These are phyloP conservation scores for Spinellus fusiger DNA, from an alignment of 192 early-diverging fungal genomes.

Conservation along the genomic window DNA sequence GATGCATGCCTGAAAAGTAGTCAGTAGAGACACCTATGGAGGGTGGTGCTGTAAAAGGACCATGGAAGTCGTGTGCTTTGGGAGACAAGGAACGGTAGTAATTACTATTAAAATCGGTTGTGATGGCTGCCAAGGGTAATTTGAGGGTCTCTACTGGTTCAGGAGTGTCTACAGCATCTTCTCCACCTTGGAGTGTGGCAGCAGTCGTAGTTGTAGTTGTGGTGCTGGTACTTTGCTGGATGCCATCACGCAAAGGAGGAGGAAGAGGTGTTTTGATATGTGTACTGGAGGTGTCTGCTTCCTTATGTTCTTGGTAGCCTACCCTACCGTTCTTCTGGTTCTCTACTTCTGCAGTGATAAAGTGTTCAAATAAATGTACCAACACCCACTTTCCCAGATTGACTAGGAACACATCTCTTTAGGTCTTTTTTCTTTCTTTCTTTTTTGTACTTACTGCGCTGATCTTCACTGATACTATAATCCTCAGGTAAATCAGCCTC, in stretches of 20 bases:
- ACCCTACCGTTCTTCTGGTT: neutral
- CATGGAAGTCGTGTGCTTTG: conserved; percentile 14
- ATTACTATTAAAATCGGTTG: conserved; percentile 6
- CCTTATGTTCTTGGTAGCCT: neutral
- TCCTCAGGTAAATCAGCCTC: conserved; percentile 53
- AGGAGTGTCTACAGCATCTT: neutral
- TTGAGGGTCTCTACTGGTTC: conserved; percentile 7
- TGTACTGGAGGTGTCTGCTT: no score
- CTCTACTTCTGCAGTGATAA: conserved; percentile 34
- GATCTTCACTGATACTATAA: conserved; percentile 57
- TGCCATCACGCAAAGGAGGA: no score
- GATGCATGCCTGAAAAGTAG: conserved; percentile 31
- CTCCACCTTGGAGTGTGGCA: neutral
- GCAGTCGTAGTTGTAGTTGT: neutral
- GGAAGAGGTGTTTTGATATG: no score
- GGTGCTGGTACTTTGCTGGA: no score
- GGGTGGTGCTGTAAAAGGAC: conserved; percentile 33
- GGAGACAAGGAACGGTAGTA: conserved; percentile 6
- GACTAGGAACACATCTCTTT: conserved; percentile 39
- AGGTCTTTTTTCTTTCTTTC: neutral
- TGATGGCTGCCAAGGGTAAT: conserved; percentile 15
- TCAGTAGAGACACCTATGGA: conserved; percentile 9
- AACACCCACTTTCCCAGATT: conserved; percentile 82
- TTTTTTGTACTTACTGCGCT: conserved; percentile 47
- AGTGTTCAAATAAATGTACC: conserved; percentile 63